Conservation (phyloP, 23 red algal genomes). For the Pyropia haitanensis region DNA sequence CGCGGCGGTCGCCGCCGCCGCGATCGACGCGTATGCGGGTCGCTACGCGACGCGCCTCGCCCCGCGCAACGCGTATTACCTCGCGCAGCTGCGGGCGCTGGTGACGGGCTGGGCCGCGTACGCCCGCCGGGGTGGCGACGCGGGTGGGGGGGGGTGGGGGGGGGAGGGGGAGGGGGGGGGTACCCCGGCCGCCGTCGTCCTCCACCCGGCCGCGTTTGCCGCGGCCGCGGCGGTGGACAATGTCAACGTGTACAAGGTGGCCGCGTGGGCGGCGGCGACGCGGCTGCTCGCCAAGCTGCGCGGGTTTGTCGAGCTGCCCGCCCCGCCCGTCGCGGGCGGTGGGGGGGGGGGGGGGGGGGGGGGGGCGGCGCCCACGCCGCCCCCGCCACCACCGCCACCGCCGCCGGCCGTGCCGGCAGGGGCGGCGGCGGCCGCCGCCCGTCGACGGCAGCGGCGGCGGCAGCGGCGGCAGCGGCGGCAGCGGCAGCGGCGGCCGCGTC, state of each 20-base stretch:
- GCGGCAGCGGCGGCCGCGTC: too few species aligned
- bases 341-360: too few species aligned
- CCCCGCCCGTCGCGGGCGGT: too few species aligned
- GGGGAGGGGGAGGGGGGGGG: too few species aligned
- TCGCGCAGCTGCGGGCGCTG: conserved; percentile 42
- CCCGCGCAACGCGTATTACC: conserved; percentile 38
- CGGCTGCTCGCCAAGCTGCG: conserved; percentile 43
- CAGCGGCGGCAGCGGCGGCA: too few species aligned
- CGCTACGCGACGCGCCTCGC: conserved; percentile 47
- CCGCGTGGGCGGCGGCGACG: conserved; percentile 25
- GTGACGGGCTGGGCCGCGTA: conserved; percentile 16
- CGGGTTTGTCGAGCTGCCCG: conserved; percentile 47
- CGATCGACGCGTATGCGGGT: conserved; percentile 28
- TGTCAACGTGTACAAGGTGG: conserved; percentile 71
- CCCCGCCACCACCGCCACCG: too few species aligned
- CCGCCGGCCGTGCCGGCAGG: too few species aligned
- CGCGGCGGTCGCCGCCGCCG: conserved; percentile 6
- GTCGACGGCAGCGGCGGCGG: too few species aligned
- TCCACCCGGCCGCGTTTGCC: conserved; percentile 34
- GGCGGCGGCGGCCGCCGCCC: too few species aligned
- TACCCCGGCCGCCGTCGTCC: not conserved
- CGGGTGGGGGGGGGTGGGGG: too few species aligned
- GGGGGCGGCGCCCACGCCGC: too few species aligned
- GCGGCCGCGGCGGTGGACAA: conserved; percentile 78
- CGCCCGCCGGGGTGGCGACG: not conserved